phyloP scores from a whole-genome alignment of 2,329 filamentous ascomycete species.

The Amauroascus verrucosus region DNA sequence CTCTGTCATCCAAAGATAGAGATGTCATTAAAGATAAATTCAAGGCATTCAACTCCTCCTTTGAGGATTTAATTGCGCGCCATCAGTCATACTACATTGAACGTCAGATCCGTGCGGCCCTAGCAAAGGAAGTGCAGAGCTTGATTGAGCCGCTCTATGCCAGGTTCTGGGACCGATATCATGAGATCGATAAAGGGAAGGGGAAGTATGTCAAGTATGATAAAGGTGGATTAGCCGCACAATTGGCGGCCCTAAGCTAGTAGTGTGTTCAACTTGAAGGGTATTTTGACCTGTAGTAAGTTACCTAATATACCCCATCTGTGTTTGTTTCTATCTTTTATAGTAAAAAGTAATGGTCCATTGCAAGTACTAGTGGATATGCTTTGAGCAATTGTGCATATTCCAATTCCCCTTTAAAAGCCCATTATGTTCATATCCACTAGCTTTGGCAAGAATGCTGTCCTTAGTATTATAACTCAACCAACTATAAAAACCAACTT shows the following conservation, averaged over 20 bases:
- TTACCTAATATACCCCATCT: slow-evolving; percentile 6
- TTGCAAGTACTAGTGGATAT: too few species aligned
- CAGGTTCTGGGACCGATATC: slow-evolving; percentile 93
- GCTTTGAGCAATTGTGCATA: too few species aligned
- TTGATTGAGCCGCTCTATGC: slow-evolving; percentile 92
- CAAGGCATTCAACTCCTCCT: slow-evolving; percentile 75
- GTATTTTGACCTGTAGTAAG: not conserved
- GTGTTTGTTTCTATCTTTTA: not conserved
- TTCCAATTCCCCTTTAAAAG: too few species aligned
- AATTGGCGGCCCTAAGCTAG: slow-evolving; percentile 34
- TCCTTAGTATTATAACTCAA: too few species aligned
- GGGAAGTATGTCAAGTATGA: slow-evolving; percentile 98
- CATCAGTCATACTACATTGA: slow-evolving; percentile 87
- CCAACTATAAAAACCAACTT: too few species aligned
- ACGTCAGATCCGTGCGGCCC: slow-evolving; percentile 68
- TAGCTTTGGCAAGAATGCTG: too few species aligned
- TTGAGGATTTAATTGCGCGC: slow-evolving; percentile 74
- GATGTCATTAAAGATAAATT: slow-evolving; percentile 97
- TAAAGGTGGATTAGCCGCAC: slow-evolving; percentile 64
- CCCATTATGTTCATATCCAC: too few species aligned
- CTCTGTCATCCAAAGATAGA: slow-evolving; percentile 77
- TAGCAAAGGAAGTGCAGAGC: slow-evolving; percentile 75
- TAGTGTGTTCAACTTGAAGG: not conserved
- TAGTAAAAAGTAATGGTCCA: not conserved
- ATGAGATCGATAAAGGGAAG: slow-evolving; percentile 94